These are phyloP conservation scores for Penicillium silybi DNA, from an alignment of 495 filamentous ascomycete genomes.

Conservation along the genomic window DNA sequence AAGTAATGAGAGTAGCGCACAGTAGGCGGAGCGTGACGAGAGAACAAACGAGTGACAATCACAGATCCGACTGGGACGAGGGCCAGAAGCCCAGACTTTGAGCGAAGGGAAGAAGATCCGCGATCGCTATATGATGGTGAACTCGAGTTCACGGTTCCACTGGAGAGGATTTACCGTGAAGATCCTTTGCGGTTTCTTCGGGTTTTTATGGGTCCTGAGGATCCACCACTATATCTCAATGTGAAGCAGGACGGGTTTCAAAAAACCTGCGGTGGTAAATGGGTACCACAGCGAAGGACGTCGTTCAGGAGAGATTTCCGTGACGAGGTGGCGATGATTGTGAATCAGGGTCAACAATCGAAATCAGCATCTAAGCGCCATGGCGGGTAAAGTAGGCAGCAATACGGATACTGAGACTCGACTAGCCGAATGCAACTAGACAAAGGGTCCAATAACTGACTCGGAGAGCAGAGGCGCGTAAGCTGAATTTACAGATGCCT, in stretches of 20 bases:
- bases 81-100: neutral
- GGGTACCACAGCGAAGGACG: neutral
- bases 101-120: too few species aligned
- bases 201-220: too few species aligned
- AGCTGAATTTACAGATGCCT: neutral
- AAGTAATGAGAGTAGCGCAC: constrained; percentile 1
- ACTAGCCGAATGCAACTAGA: neutral
- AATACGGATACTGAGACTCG: too few species aligned
- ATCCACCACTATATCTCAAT: too few species aligned
- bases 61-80: neutral
- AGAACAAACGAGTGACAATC: neutral
- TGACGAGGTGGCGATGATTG: neutral
- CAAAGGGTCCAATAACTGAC: neutral
- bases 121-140: too few species aligned
- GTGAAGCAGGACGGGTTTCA: too few species aligned
- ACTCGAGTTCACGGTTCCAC: too few species aligned
- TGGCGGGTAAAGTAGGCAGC: neutral
- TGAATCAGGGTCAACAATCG: neutral
- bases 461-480: neutral
- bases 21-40: neutral
- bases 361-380: neutral
- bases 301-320: neutral
- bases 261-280: too few species aligned
- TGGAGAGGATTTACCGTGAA: too few species aligned
- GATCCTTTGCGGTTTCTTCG: too few species aligned